Evolutionary conservation across 169 alveolate species (phyloP).

Genomic region (Babesia bigemina): DNA sequence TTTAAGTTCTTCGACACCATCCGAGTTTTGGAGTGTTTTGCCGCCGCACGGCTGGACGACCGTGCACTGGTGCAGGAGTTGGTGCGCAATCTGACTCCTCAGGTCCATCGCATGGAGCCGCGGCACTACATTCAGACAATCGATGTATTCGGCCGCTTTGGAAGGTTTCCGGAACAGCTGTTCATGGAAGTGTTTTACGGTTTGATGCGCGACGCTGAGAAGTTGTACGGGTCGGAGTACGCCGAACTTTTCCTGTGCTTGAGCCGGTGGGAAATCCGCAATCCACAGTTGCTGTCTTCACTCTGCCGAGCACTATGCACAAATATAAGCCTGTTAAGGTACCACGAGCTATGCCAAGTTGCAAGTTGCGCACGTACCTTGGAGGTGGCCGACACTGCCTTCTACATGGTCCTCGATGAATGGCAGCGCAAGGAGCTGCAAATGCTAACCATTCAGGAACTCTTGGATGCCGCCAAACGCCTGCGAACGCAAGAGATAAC

Average conservation of each 20-base stretch:
- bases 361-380: constrained; percentile 65
- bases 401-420: constrained; percentile 71
- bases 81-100: constrained; percentile 68
- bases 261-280: constrained; percentile 65
- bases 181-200: constrained; percentile 75
- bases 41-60: constrained; percentile 67
- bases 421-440: constrained; percentile 77
- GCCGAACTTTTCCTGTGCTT: constrained; percentile 68
- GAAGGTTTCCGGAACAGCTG: constrained; percentile 70
- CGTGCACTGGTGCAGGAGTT: constrained; percentile 57
- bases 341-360: constrained; percentile 67
- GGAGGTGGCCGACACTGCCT: constrained; percentile 71
- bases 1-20: constrained; percentile 77
- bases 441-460: constrained; percentile 74
- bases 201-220: constrained; percentile 59
- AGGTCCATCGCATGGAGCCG: constrained; percentile 72
- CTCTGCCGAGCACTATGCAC: constrained; percentile 68
- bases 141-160: constrained; percentile 64
- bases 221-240: constrained; percentile 71
- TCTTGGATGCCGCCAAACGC: constrained; percentile 60
- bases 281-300: constrained; percentile 67
- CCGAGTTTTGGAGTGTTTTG: constrained; percentile 69
- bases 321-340: constrained; percentile 69
- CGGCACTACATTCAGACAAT: constrained; percentile 69
- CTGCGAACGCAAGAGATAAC: constrained; percentile 31